phyloP scores from a whole-genome alignment of 2,329 filamentous ascomycete genomes.

The Fusarium redolens region DNA sequence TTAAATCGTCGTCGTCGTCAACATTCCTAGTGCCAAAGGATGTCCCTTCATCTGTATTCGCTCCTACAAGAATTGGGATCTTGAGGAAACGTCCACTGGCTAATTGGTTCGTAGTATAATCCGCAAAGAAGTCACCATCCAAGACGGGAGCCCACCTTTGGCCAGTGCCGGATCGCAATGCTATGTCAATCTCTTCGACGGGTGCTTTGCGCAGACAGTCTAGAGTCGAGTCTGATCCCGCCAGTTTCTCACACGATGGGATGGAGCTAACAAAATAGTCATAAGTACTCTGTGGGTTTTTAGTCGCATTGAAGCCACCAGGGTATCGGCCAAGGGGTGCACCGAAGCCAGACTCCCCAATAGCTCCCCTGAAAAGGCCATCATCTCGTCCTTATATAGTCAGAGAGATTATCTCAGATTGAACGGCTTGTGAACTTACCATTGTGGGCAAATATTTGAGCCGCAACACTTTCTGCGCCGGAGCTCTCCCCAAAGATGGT shows the following conservation, averaged over 20 bases:
- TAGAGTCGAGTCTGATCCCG: conserved; percentile 40
- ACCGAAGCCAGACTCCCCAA: conserved; percentile 60
- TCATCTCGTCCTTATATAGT: conserved; percentile 55
- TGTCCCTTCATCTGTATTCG: conserved; percentile 50
- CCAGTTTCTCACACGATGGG: conserved; percentile 32
- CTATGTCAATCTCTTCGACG: conserved; percentile 45
- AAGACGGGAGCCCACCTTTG: conserved; percentile 45
- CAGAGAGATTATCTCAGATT: not conserved
- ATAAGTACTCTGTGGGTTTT: conserved; percentile 43
- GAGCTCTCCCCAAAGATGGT: conserved; percentile 64
- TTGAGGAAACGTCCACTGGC: conserved; percentile 48
- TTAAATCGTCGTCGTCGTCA: conserved; percentile 47
- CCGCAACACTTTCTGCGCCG: conserved; percentile 48
- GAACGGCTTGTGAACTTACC: conserved; percentile 42
- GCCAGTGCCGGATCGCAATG: conserved; percentile 12
- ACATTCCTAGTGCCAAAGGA: conserved; percentile 41
- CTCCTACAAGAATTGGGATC: conserved; percentile 51
- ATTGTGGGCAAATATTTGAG: conserved; percentile 38
- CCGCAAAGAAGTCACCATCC: conserved; percentile 52
- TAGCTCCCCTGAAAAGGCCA: conserved; percentile 62
- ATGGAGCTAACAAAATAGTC: conserved; percentile 46
- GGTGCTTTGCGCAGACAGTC: conserved; percentile 44
- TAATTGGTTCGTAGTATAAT: conserved; percentile 48
- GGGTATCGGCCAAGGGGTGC: conserved; percentile 45
- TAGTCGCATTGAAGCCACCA: conserved; percentile 47